Evolutionary conservation across 331 rosid species (phyloP).

Genomic region (Phaseolus coccineus): DNA sequence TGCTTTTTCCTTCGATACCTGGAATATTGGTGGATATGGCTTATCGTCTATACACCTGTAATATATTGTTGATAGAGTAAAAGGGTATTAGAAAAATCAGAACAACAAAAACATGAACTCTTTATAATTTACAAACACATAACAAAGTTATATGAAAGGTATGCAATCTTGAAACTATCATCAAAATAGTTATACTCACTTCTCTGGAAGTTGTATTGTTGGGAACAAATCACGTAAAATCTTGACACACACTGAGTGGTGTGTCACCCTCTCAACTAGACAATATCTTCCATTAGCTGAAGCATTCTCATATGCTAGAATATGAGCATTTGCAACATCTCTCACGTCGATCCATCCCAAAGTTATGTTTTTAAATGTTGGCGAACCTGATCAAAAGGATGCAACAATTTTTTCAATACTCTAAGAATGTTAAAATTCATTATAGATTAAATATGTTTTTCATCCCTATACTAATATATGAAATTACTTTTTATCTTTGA

Average conservation of each 20-base stretch:
- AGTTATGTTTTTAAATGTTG: slow-evolving; percentile 30
- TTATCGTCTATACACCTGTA: slow-evolving; percentile 43
- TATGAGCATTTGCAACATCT: slow-evolving; percentile 60
- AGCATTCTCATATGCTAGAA: slow-evolving; percentile 55
- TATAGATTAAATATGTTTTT: no score
- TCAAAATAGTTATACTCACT: slow-evolving; percentile 42
- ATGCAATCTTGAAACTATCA: background rate
- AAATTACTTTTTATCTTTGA: no score
- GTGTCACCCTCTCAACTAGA: slow-evolving; percentile 41
- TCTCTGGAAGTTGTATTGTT: slow-evolving; percentile 41
- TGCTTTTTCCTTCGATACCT: slow-evolving; percentile 44
- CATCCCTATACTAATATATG: no score
- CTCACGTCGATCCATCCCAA: slow-evolving; percentile 53
- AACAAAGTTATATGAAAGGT: no score
- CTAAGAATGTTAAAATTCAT: background rate
- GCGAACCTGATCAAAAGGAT: slow-evolving; percentile 40
- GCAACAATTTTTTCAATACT: background rate
- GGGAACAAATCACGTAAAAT: slow-evolving; percentile 47
- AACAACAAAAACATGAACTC: no score
- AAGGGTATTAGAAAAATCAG: slow-evolving; percentile 20
- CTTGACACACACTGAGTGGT: slow-evolving; percentile 36
- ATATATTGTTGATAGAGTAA: slow-evolving; percentile 29
- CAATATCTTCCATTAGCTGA: slow-evolving; percentile 59
- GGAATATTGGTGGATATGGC: slow-evolving; percentile 33
- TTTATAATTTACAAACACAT: no score